These are phyloP conservation scores for Clavariopsis aquatica DNA, from an alignment of 495 filamentous ascomycete genomes.

Conservation along the genomic window DNA sequence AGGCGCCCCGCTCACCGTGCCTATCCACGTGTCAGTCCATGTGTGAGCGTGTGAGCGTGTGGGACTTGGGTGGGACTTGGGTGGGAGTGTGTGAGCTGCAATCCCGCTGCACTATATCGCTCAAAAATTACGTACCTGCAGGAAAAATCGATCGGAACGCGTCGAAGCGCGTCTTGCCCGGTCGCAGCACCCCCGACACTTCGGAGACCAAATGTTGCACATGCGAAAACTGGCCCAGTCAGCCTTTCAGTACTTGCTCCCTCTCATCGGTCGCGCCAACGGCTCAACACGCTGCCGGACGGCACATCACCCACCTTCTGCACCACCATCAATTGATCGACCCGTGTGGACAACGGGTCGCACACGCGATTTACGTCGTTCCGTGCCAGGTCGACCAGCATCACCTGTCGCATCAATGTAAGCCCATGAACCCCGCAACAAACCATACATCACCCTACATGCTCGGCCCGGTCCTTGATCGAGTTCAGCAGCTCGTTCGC, in stretches of 20 bases:
- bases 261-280: not conserved
- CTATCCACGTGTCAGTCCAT: not conserved
- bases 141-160: conserved; percentile 92
- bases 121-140: conserved; percentile 52
- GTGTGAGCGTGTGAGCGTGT: no score
- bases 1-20: conserved; percentile 77
- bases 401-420: conserved; percentile 57
- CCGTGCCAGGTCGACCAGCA: conserved; percentile 95
- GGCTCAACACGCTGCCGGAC: no score
- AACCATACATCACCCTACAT: conserved; percentile 43
- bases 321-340: conserved; percentile 93
- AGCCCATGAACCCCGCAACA: conserved; percentile 5
- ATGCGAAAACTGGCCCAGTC: conserved; percentile 70
- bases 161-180: conserved; percentile 86
- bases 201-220: conserved; percentile 97
- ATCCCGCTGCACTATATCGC: not conserved
- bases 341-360: conserved; percentile 82
- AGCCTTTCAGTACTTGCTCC: conserved; percentile 3
- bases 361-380: conserved; percentile 97
- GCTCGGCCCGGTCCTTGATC: conserved; percentile 93
- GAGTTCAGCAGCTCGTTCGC: conserved; percentile 75
- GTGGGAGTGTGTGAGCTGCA: not conserved
- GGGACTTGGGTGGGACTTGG: no score
- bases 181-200: conserved; percentile 81
- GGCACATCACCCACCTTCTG: conserved; percentile 52